Percentiles rank a stretch among this genome's conserved stretches.
phyloP scores from a whole-genome alignment of 345 rosid species.

The Triadica sebifera region DNA sequence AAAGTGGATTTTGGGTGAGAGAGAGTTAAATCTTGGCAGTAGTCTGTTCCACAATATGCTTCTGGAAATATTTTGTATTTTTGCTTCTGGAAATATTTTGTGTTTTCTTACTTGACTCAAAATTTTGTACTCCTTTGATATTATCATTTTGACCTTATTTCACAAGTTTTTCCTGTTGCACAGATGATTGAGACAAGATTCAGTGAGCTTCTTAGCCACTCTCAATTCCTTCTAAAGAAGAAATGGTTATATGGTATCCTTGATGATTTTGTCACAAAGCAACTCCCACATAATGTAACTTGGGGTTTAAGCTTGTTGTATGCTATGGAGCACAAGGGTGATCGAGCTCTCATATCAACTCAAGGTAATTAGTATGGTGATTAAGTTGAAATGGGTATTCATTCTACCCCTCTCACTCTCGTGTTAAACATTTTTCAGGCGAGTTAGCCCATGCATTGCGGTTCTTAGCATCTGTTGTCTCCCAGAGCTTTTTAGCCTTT shows the following conservation, averaged over 20 bases:
- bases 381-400: background rate
- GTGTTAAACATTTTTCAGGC: slow-evolving; percentile 48
- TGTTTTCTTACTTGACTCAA: background rate
- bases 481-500: slow-evolving; percentile 97
- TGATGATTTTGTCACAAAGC: slow-evolving; percentile 97
- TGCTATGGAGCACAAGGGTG: slow-evolving; percentile 90
- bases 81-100: slow-evolving; percentile 6
- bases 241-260: slow-evolving; percentile 89
- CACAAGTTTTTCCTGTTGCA: background rate
- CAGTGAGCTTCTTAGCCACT: slow-evolving; percentile 78
- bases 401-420: background rate
- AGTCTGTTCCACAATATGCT: background rate
- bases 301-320: slow-evolving; percentile 97
- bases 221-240: slow-evolving; percentile 72
- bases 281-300: slow-evolving; percentile 93
- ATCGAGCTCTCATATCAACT: slow-evolving; percentile 72
- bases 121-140: background rate
- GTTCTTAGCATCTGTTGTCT: slow-evolving; percentile 93
- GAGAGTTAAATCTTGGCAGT: background rate
- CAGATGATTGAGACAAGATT: slow-evolving; percentile 95
- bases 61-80: no score
- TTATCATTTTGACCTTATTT: background rate
- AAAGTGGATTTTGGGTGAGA: no score
- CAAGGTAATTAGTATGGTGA: slow-evolving; percentile 51
- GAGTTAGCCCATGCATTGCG: slow-evolving; percentile 94